Evolutionary conservation across 2,329 filamentous ascomycete species (phyloP), one percentile per base, ranked within the genome.

Genomic region (Samsoniella hepiali): DNA sequence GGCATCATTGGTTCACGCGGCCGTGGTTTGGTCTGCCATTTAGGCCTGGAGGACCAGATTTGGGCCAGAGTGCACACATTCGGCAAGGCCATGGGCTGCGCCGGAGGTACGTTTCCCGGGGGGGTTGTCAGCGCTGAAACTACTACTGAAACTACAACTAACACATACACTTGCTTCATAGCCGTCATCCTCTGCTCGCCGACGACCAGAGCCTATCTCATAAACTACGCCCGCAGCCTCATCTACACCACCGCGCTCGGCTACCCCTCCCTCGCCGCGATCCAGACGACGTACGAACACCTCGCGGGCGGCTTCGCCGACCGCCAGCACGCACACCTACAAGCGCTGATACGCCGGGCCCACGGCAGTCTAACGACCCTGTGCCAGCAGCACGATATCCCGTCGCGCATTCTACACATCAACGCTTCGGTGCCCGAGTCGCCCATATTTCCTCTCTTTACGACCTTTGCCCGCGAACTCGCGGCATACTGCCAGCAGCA

Each of bases 161-260:
- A 22, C 5, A 38, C 44, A 49, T 38, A 40, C 45, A n/a, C 5
- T 40, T 7, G 2, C 9, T 15, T 8, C 11, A 63, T 68, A 72
- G 72, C 73, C 29, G 87, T 87, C 27, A 76, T 91, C 1, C 78
- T 92, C 0, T 90, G 87, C 70, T 85, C 85, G 1, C 72, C 81
- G 0, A 74, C 82, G 1, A 83, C 86, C 0, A 78, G 87, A 31
- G 75, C 84, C 1, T 91, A 91, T 66, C 78, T 92, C 58, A 83
- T 91, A 73, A 92, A 93, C 70, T 92, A 92, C 69, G 88, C 89
- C 0, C 84, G 89, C n/a, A 87, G 84, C 1, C 75, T 92, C 49
- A 91, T 92, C 62, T 93, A 91, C 72, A 91, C 89, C 0, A 91
- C 89, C 0, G 87, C 88, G 36, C 81, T 90, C 75, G 82, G 85